phyloP scores from a whole-genome alignment of 1,284 basidiomycete genomes.

The Heterobasidion occidentale region DNA sequence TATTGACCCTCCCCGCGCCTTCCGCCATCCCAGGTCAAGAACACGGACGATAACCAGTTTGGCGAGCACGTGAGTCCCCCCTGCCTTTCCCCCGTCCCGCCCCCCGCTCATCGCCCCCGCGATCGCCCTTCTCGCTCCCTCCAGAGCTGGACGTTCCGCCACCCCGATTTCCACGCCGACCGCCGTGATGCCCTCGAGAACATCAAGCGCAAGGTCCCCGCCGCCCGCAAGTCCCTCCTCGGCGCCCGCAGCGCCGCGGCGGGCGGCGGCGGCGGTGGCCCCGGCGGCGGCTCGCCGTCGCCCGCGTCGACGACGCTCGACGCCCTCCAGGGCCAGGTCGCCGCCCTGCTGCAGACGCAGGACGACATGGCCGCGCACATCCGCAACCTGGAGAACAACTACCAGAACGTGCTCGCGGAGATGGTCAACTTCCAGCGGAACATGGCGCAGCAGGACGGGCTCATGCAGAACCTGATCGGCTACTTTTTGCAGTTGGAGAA shows the following conservation, averaged over 20 bases:
- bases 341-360: slow-evolving; percentile 41
- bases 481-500: slow-evolving; percentile 73
- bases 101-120: neutral
- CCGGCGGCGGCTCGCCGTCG: slow-evolving; percentile 24
- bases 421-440: slow-evolving; percentile 81
- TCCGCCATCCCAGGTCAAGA: slow-evolving; percentile 49
- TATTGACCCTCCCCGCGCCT: neutral
- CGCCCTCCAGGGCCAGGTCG: slow-evolving; percentile 43
- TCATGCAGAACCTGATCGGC: slow-evolving; percentile 79
- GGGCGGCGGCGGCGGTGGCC: slow-evolving; percentile 15
- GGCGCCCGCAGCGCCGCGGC: neutral
- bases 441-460: slow-evolving; percentile 79
- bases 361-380: slow-evolving; percentile 57
- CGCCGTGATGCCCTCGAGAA: slow-evolving; percentile 82
- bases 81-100: neutral
- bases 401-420: slow-evolving; percentile 73
- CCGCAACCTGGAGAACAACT: slow-evolving; percentile 62
- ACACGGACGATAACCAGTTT: slow-evolving; percentile 69
- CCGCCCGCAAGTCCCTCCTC: slow-evolving; percentile 45
- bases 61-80: slow-evolving; percentile 63
- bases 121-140: slow-evolving; percentile 31
- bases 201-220: slow-evolving; percentile 89
- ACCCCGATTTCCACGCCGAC: slow-evolving; percentile 90
- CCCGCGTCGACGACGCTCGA: slow-evolving; percentile 24
- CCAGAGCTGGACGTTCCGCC: slow-evolving; percentile 84